Conservation (phyloP, 2,329 filamentous ascomycete genomes). For the Fusarium algeriense region DNA sequence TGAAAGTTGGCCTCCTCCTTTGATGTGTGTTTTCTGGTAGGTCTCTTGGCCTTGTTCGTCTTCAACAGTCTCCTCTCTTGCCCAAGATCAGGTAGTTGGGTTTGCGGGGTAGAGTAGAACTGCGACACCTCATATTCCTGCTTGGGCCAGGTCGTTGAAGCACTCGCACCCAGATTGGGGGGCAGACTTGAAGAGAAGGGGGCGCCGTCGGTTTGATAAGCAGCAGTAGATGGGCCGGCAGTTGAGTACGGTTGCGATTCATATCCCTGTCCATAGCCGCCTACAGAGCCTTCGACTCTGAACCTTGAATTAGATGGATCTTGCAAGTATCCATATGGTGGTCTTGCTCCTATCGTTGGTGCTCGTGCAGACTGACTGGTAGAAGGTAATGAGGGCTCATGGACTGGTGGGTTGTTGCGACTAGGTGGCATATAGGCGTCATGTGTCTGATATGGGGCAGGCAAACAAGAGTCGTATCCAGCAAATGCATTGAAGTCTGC, state of each 20-base stretch:
- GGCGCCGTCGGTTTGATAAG: slow-evolving; percentile 40
- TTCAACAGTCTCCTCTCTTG: slow-evolving; percentile 43
- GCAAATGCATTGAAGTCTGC: slow-evolving; percentile 66
- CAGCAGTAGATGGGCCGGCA: slow-evolving; percentile 29
- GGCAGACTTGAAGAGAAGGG: slow-evolving; percentile 38
- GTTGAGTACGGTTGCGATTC: slow-evolving; percentile 41
- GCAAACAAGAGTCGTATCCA: slow-evolving; percentile 58
- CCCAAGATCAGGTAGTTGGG: slow-evolving; percentile 37
- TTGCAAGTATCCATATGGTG: slow-evolving; percentile 44
- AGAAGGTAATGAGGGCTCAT: slow-evolving; percentile 38
- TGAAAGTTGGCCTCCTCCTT: slow-evolving; percentile 78
- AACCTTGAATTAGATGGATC: slow-evolving; percentile 36
- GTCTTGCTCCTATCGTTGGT: slow-evolving; percentile 31
- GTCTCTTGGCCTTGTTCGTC: slow-evolving; percentile 49
- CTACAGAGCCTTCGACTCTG: slow-evolving; percentile 37
- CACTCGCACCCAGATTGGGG: slow-evolving; percentile 26
- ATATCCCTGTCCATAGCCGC: slow-evolving; percentile 37
- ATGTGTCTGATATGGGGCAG: slow-evolving; percentile 57
- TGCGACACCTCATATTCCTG: slow-evolving; percentile 45
- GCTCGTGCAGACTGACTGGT: slow-evolving; percentile 33
- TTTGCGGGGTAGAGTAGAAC: slow-evolving; percentile 38
- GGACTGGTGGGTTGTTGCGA: slow-evolving; percentile 44
- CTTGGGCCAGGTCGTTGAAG: slow-evolving; percentile 40
- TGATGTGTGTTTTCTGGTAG: slow-evolving; percentile 68
- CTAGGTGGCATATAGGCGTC: slow-evolving; percentile 60